Evolutionary conservation across 805 yeast genomes (phyloP).

Genomic region (Metschnikowia lachancei): DNA sequence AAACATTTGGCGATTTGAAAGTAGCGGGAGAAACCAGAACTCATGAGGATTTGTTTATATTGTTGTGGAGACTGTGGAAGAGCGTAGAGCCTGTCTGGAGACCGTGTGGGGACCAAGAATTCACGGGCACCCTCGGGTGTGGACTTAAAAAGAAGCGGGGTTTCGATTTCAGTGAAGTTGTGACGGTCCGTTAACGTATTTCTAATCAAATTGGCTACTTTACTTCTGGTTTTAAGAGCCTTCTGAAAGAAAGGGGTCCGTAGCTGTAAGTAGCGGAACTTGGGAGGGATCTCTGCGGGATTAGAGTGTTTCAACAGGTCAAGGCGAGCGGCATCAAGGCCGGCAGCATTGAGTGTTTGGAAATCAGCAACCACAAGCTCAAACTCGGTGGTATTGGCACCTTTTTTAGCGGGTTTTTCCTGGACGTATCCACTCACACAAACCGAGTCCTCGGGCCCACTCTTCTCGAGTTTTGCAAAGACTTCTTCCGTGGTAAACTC

Average conservation of each 20-base stretch:
- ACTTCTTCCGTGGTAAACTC: constrained; percentile 42
- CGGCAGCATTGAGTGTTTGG: constrained; percentile 61
- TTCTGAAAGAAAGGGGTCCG: constrained; percentile 58
- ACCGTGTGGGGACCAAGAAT: constrained; percentile 87
- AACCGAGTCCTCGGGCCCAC: constrained; percentile 70
- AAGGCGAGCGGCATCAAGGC: constrained; percentile 64
- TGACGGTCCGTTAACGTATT: constrained; percentile 35
- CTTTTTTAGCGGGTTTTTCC: constrained; percentile 26
- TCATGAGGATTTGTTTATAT: constrained; percentile 91
- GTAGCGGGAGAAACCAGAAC: constrained; percentile 83
- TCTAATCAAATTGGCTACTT: constrained; percentile 50
- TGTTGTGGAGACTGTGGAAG: constrained; percentile 98
- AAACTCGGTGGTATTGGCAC: constrained; percentile 31
- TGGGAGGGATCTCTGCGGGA: constrained; percentile 67
- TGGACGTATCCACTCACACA: constrained; percentile 57
- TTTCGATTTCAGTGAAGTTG: constrained; percentile 78
- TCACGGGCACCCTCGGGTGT: constrained; percentile 99
- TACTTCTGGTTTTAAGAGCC: constrained; percentile 55
- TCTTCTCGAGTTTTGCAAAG: constrained; percentile 41
- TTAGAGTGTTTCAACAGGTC: constrained; percentile 51
- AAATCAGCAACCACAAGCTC: constrained; percentile 57
- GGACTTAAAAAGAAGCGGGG: constrained; percentile 88
- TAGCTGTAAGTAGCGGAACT: constrained; percentile 77
- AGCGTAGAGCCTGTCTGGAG: constrained; percentile 65
- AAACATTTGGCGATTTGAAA: constrained; percentile 93